A percentile compares a stretch with the other conserved stretches of the same genome.
Evolutionary conservation across 2,329 filamentous ascomycete genomes (phyloP).

Genomic region (Clarireedia hainanense): DNA sequence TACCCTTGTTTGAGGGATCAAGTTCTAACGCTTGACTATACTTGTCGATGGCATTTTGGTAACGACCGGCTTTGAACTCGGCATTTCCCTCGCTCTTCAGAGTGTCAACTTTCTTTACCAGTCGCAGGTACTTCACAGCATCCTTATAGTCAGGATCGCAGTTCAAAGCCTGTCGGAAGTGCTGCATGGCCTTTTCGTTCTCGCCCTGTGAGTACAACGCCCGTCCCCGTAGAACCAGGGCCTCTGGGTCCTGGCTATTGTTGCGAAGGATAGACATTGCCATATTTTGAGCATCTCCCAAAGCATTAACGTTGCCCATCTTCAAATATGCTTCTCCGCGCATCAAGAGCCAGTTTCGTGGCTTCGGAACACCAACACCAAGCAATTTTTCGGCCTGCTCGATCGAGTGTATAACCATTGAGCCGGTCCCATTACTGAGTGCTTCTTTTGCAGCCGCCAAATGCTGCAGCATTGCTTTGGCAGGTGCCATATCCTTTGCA

Average conservation of each 20-base stretch:
- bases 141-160: conserved; percentile 89
- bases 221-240: conserved; percentile 79
- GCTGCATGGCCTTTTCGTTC: conserved; percentile 87
- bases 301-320: conserved; percentile 81
- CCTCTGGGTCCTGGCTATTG: conserved; percentile 91
- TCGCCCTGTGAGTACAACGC: conserved; percentile 88
- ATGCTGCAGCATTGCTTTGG: conserved; percentile 77
- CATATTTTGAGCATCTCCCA: conserved; percentile 88
- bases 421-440: conserved; percentile 67
- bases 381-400: conserved; percentile 83
- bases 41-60: conserved; percentile 72
- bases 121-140: conserved; percentile 79
- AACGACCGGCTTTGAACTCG: conserved; percentile 80
- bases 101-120: conserved; percentile 83
- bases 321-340: conserved; percentile 85
- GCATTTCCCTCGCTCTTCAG: conserved; percentile 92
- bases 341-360: conserved; percentile 90
- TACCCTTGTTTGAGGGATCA: conserved; percentile 81
- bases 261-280: conserved; percentile 78
- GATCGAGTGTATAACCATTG: conserved; percentile 85
- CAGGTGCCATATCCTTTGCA: conserved; percentile 76
- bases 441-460: conserved; percentile 73
- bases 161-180: conserved; percentile 81
- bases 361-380: conserved; percentile 66
- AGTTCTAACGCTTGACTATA: conserved; percentile 79